Percentiles rank a stretch among this genome's conserved stretches.
phyloP scores from a whole-genome alignment of 805 yeast species.

The Wickerhamiella sergipiensis region DNA sequence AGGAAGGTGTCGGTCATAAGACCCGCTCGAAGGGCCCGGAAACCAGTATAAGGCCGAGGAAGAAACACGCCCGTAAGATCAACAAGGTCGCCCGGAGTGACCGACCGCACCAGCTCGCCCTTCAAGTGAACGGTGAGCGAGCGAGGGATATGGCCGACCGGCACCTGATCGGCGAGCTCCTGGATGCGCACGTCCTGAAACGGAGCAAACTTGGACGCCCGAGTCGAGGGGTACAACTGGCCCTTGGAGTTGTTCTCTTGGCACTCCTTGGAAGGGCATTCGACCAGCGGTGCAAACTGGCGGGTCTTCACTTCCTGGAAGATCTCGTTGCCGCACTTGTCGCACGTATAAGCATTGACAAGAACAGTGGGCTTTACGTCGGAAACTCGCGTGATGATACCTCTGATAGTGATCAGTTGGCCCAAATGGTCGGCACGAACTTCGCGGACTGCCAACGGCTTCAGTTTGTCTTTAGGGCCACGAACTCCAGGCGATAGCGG shows the following conservation, averaged over 20 bases:
- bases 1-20: constrained; percentile 84
- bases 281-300: constrained; percentile 73
- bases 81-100: constrained; percentile 89
- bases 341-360: constrained; percentile 94
- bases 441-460: constrained; percentile 77
- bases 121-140: constrained; percentile 73
- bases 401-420: constrained; percentile 75
- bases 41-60: constrained; percentile 94
- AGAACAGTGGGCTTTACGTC: constrained; percentile 89
- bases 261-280: constrained; percentile 78
- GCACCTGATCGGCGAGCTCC: constrained; percentile 91
- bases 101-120: constrained; percentile 76
- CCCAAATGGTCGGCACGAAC: constrained; percentile 78
- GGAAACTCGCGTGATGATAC: constrained; percentile 87
- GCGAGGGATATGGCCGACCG: constrained; percentile 96
- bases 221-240: constrained; percentile 76
- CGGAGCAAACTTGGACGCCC: constrained; percentile 90
- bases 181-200: constrained; percentile 94
- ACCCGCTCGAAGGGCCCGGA: constrained; percentile 84
- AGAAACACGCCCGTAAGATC: constrained; percentile 85
- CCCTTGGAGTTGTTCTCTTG: constrained; percentile 69
- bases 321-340: constrained; percentile 89
- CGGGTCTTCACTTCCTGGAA: constrained; percentile 86
- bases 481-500: constrained; percentile 41
- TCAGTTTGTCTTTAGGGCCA: constrained; percentile 18